Percentiles rank a stretch among this genome's conserved stretches.
Evolutionary conservation across 192 early-diverging fungal genomes (phyloP).

Genomic region (Ambispora gerdemannii): DNA sequence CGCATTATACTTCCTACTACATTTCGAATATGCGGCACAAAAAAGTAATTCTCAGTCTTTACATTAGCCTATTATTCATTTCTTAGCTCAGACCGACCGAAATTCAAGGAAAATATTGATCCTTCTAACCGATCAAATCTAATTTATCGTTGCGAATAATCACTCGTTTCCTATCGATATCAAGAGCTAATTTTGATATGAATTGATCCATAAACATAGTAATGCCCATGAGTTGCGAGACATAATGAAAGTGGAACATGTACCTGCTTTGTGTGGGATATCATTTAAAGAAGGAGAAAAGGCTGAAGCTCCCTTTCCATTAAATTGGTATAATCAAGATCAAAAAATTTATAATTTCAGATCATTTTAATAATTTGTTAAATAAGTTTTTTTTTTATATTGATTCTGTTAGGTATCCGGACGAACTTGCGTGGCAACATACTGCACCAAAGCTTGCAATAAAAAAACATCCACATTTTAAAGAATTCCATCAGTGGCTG

Average conservation of each 20-base stretch:
- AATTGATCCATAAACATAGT: too few relatives aligned
- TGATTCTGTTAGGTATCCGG: slow-evolving; percentile 73
- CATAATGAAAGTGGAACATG: slow-evolving; percentile 58
- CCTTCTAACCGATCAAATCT: neutral
- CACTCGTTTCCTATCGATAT: too few relatives aligned
- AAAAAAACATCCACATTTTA: slow-evolving; percentile 70
- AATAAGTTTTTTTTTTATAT: neutral
- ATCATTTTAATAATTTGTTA: neutral
- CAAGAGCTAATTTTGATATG: too few relatives aligned
- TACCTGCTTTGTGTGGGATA: slow-evolving; percentile 47
- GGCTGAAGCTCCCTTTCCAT: slow-evolving; percentile 69
- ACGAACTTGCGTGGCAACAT: slow-evolving; percentile 88
- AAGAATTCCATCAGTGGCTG: slow-evolving; percentile 89
- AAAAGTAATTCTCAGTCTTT: slow-evolving; percentile 46
- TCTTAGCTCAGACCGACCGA: neutral
- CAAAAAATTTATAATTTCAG: neutral
- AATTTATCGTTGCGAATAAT: too few relatives aligned
- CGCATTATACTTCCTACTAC: slow-evolving; percentile 78
- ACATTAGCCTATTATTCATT: neutral
- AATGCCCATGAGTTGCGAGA: slow-evolving; percentile 69
- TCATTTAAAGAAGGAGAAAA: slow-evolving; percentile 66
- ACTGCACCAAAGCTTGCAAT: slow-evolving; percentile 70
- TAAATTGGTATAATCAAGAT: slow-evolving; percentile 64
- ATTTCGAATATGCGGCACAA: slow-evolving; percentile 91
- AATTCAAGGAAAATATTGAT: neutral